Evolutionary conservation across 148 eudicot species (phyloP).

Genomic region (Rhododendron mucronatum): DNA sequence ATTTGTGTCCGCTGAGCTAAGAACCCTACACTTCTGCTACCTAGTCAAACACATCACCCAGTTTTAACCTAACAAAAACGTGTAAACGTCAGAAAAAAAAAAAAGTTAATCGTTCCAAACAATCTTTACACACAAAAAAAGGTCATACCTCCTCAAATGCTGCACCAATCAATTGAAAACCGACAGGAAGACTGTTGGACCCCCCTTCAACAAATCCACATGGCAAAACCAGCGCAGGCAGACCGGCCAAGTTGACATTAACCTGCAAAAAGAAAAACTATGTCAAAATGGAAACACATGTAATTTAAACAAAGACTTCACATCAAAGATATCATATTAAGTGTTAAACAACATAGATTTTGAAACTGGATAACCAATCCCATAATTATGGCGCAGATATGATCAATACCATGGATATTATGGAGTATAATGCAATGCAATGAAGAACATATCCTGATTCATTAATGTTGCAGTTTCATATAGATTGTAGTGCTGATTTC

Average conservation of each 20-base stretch:
- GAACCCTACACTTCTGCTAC: neutral
- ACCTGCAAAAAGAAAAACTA: conserved; percentile 42
- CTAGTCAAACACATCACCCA: neutral
- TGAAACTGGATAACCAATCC: neutral
- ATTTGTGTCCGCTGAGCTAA: neutral
- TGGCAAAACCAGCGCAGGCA: conserved; percentile 92
- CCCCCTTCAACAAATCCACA: conserved; percentile 77
- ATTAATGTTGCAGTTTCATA: neutral
- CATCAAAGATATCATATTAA: neutral
- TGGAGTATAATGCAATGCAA: neutral
- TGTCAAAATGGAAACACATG: conserved; percentile 7
- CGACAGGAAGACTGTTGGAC: conserved; percentile 66
- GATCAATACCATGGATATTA: neutral
- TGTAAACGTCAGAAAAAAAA: neutral
- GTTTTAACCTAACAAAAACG: neutral
- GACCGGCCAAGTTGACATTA: conserved; percentile 95
- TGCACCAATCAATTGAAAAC: conserved; percentile 91
- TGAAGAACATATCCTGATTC: neutral
- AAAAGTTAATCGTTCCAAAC: neutral
- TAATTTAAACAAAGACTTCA: neutral
- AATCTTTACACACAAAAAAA: neutral
- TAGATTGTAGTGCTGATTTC: neutral
- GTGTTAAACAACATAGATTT: neutral
- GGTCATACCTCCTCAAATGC: conserved; percentile 77
- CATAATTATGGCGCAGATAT: neutral